phyloP scores from a whole-genome alignment of 345 rosid species.

The Citrus hindsii region DNA sequence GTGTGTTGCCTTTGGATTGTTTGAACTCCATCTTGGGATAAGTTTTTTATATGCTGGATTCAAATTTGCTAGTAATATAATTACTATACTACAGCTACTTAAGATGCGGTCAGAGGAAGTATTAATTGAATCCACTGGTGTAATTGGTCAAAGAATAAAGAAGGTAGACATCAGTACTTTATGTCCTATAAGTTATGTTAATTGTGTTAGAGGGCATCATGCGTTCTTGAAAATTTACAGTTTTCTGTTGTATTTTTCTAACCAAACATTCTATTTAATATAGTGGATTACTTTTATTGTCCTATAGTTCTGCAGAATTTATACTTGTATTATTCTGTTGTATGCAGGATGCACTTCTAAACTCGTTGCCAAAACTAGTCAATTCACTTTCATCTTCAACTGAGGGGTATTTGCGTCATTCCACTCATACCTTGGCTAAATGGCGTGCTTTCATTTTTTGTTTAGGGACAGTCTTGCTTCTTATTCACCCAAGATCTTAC shows the following conservation, averaged over 20 bases:
- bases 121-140: slow-evolving; percentile 88
- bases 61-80: neutral
- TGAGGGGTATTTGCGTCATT: slow-evolving; percentile 45
- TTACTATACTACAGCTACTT: slow-evolving; percentile 46
- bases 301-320: neutral
- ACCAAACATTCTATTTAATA: neutral
- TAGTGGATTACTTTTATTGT: neutral
- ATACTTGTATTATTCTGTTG: slow-evolving; percentile 9
- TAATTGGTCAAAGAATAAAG: slow-evolving; percentile 88
- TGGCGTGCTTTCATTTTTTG: neutral
- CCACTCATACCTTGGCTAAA: neutral
- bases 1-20: slow-evolving; percentile 27
- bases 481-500: neutral
- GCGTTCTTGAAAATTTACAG: neutral
- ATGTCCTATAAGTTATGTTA: slow-evolving; percentile 4
- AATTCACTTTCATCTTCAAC: slow-evolving; percentile 54
- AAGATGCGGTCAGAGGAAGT: slow-evolving; percentile 61
- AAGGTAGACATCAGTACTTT: slow-evolving; percentile 39
- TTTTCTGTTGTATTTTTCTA: neutral
- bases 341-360: slow-evolving; percentile 72
- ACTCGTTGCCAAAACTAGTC: slow-evolving; percentile 71
- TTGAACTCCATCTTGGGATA: neutral
- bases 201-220: neutral
- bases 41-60: slow-evolving; percentile 2
- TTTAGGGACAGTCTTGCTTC: neutral